phyloP scores from a whole-genome alignment of 352 stramenopile species.

The Phytophthora lateralis region DNA sequence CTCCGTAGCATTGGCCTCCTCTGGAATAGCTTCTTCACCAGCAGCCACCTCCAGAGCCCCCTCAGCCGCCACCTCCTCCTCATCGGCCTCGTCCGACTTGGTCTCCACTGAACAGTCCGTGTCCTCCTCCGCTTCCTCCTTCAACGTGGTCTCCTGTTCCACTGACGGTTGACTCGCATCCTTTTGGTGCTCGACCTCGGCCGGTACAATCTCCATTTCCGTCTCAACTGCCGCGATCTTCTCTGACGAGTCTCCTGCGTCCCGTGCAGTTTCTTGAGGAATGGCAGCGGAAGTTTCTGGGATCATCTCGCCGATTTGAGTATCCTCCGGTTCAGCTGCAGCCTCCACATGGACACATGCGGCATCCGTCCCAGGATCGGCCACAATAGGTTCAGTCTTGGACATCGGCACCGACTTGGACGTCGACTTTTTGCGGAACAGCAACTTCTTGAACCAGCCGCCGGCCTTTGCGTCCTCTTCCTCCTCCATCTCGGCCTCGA shows the following conservation, averaged over 20 bases:
- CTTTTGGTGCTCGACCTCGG: constrained; percentile 14
- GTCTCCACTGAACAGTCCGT: constrained; percentile 18
- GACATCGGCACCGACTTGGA: background rate
- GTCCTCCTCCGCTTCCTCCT: constrained; percentile 7
- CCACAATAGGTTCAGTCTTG: background rate
- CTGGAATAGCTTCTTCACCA: background rate
- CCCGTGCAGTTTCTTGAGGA: constrained; percentile 22
- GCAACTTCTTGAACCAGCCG: constrained; percentile 30
- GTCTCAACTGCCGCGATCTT: constrained; percentile 1
- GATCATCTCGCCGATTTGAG: background rate
- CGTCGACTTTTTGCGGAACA: constrained; percentile 26
- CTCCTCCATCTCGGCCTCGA: background rate
- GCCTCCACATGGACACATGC: constrained; percentile 23
- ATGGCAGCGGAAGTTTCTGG: constrained; percentile 33
- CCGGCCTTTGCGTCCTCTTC: constrained; percentile 1
- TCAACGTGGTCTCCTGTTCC: constrained; percentile 4
- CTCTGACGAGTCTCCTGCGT: background rate
- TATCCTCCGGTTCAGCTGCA: constrained; percentile 22
- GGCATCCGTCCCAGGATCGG: constrained; percentile 14
- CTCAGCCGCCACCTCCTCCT: background rate
- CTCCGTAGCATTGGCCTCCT: background rate
- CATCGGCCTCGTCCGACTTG: constrained; percentile 3
- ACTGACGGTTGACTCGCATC: constrained; percentile 1
- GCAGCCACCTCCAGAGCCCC: background rate
- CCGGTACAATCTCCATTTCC: constrained; percentile 8